Evolutionary conservation across 116 monocot species (phyloP), one percentile per base, ranked within the genome.

Genomic region (Dioscorea cayenensis): DNA sequence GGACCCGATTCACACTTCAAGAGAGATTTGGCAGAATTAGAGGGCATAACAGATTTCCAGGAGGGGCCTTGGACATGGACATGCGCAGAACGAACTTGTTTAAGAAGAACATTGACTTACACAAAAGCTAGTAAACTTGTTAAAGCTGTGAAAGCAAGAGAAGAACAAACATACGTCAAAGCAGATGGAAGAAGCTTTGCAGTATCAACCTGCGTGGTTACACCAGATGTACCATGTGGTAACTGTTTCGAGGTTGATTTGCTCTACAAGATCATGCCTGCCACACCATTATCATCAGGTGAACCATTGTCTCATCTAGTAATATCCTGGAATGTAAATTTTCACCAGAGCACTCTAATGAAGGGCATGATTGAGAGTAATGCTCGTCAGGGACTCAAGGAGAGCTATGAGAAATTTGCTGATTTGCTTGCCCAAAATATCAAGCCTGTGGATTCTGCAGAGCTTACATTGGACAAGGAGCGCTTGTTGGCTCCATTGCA

Each of bases 221-320:
- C 86, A 16, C 92, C 92, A n/a, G 86, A 86, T 48, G 86, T 80
- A 25, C 86, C 89, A 13, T 92, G 82, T 82, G 92, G 92, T 59
- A 77, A 76, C 64, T 86, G 80, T 68, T 92, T 92, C 73, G 72
- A 74, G 36, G 68, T 86, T 52, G 66, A 82, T 37, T 51, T 89
- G 63, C 73, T 89, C 3, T 86, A 73, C 58, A 82, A 76, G 65
- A 86, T 89, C 73, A 82, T 63, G 38, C 84, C 84, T 35, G 78
- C 74, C 36, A 77, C 82, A 38, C 52, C 71, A 29, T 35, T 77
- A 37, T 51, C 83, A 18, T 66, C 82, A 37, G 72, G 60, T 9
- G 86, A 86, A 72, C 72, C 74, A 73, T 76, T 72, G 17, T 77
- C 89, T 23, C 73, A 60, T 60, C 77, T 89, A 29, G 72, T 77